These are phyloP conservation scores for Suhomyces bokatorum DNA, from an alignment of 1,139 yeast genomes.

Conservation along the genomic window DNA sequence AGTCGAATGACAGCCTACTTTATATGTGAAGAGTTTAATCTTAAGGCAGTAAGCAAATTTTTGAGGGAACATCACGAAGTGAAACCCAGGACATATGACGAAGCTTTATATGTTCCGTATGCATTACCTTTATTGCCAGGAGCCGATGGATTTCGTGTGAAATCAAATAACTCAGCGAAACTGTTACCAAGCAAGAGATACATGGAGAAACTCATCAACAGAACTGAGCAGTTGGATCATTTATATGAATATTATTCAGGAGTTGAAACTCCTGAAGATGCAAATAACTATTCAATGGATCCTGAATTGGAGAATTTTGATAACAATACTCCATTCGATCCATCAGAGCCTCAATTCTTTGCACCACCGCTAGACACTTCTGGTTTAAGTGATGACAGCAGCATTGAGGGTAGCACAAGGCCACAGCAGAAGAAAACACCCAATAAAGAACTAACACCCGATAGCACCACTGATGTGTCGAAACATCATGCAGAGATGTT, in stretches of 20 bases:
- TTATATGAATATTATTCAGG: slow-evolving; percentile 91
- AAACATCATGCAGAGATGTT: slow-evolving; percentile 88
- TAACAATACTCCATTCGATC: slow-evolving; percentile 42
- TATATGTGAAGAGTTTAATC: slow-evolving; percentile 77
- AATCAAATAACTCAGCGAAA: slow-evolving; percentile 73
- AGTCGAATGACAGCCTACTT: slow-evolving; percentile 90
- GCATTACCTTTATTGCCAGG: slow-evolving; percentile 87
- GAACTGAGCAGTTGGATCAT: slow-evolving; percentile 83
- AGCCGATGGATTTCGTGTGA: slow-evolving; percentile 77
- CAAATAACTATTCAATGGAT: slow-evolving; percentile 55
- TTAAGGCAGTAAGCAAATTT: slow-evolving; percentile 64
- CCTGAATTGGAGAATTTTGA: slow-evolving; percentile 45
- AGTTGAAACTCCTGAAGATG: slow-evolving; percentile 67
- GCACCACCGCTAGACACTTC: slow-evolving; percentile 39
- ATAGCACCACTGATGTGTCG: slow-evolving; percentile 44
- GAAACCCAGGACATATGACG: slow-evolving; percentile 84
- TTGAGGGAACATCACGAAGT: slow-evolving; percentile 73
- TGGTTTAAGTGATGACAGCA: slow-evolving; percentile 19
- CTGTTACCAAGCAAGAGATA: slow-evolving; percentile 58
- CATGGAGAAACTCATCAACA: slow-evolving; percentile 77
- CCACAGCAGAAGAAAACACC: not conserved
- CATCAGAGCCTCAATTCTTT: slow-evolving; percentile 52
- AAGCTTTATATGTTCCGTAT: slow-evolving; percentile 87
- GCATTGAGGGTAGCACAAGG: slow-evolving; percentile 4
- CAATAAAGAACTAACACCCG: slow-evolving; percentile 8